A percentile compares a stretch with the other conserved stretches of the same genome.
Conservation (phyloP, 208 protist genomes). For the Herpetomonas tarakana region DNA sequence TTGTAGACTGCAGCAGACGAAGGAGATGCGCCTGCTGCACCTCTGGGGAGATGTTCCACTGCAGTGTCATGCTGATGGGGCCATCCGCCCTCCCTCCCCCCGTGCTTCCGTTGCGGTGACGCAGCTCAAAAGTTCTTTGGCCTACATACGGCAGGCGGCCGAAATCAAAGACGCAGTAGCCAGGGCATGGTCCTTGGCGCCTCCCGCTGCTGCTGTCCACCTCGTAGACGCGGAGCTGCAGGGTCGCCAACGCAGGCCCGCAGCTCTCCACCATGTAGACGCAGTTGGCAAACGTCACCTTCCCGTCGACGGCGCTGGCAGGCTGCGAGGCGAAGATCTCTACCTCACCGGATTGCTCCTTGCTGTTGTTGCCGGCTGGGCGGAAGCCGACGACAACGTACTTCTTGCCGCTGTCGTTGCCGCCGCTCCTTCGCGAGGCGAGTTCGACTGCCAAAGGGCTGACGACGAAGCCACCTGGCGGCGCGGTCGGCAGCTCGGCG, state of each 20-base stretch:
- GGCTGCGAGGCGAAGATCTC: not conserved
- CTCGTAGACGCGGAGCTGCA: not conserved
- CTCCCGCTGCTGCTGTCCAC: constrained; percentile 1
- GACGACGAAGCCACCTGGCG: constrained; percentile 4
- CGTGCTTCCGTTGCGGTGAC: not conserved
- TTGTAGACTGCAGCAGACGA: not conserved
- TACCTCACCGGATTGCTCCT: not conserved
- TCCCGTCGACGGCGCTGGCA: not conserved
- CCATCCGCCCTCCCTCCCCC: not conserved
- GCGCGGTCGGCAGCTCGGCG: constrained; percentile 5
- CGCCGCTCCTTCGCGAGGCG: not conserved
- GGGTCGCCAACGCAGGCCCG: not conserved
- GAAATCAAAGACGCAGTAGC: constrained; percentile 3
- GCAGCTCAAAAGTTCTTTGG: not conserved
- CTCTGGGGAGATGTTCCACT: not conserved
- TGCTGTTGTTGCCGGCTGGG: not conserved
- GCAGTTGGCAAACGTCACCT: not conserved
- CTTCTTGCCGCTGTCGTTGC: not conserved
- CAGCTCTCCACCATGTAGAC: not conserved
- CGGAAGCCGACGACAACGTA: not conserved
- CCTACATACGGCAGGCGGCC: constrained; percentile 6
- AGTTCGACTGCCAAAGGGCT: not conserved
- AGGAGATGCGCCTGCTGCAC: not conserved
- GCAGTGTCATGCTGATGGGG: not conserved
- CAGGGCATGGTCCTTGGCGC: not conserved